Evolutionary conservation across 2,329 filamentous ascomycete species (phyloP), one percentile per base, ranked within the genome.

Genomic region (Lachnellula occidentalis): DNA sequence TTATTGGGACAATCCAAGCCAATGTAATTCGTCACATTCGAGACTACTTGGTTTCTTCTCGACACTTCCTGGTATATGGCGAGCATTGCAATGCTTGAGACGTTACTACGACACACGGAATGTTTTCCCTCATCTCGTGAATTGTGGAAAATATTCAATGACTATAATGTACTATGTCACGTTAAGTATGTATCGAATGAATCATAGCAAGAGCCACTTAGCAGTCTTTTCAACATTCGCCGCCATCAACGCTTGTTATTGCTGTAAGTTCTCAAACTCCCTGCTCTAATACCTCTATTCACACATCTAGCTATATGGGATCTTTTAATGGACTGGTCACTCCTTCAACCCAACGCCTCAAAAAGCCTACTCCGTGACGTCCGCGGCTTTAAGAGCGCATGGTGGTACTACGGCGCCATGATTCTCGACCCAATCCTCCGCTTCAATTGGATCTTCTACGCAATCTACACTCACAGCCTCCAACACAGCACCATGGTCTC

Each of bases 371-470:
- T 96, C 11, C 86, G 94, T 6, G 83, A 92, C 55, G 86, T 88
- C 8, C 78, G 94, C 0, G 91, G 86, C 0, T 87, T 94, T 64
- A 92, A 92, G 67, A 78, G 78, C 12, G 77, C 80, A 3, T 94
- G 89, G 86, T 76, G 86, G 42, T 99, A 99, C 75, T 99, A 97
- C 69, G 70, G 72, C 5, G 89, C 94, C 56, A 95, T 97, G 80
- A 65, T 86, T 2, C 58, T 92, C 37, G 91, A 99, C 67, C 88
- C 92, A 0, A 78, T 96, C 5, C 76, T 99, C 19, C 87, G 94
- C 17, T 96, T 95, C 73, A 87, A 89, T 58, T 97, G 94, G 94
- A 86, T 97, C 56, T 88, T 95, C 67, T 97, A 96, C 72, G 54
- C 61, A 60, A 88, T 96, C 57, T 95, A 90, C 70, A 85, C 86